Percentiles rank a stretch among this genome's conserved stretches.
Conservation (phyloP, 192 early-diverging fungal genomes). For the Jimgerdemannia lactiflua region DNA sequence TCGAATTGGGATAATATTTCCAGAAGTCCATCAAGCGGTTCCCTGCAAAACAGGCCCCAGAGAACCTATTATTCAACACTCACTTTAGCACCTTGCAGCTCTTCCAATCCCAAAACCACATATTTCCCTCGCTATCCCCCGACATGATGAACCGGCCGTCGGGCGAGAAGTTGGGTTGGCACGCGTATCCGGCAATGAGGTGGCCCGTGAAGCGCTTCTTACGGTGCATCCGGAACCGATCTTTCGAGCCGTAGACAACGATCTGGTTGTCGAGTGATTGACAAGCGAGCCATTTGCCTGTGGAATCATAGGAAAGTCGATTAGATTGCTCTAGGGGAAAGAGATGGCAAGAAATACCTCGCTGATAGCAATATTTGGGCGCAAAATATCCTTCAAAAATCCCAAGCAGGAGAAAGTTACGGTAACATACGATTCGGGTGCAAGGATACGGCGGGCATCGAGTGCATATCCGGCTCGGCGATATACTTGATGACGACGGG, state of each 20-base stretch:
- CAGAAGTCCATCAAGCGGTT: background rate
- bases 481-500: constrained; percentile 98
- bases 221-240: constrained; percentile 81
- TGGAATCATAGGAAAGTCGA: background rate
- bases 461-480: constrained; percentile 95
- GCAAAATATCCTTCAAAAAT: background rate
- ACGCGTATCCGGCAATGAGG: constrained; percentile 95
- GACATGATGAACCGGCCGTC: constrained; percentile 85
- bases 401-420: background rate
- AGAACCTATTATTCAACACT: constrained; percentile 8
- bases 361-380: background rate
- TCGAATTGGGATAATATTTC: background rate
- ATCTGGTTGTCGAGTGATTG: constrained; percentile 98
- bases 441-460: constrained; percentile 90
- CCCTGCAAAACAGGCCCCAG: background rate
- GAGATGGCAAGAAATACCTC: background rate
- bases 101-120: constrained; percentile 99
- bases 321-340: background rate
- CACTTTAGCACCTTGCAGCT: constrained; percentile 74
- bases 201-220: constrained; percentile 94
- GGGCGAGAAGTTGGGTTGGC: constrained; percentile 89
- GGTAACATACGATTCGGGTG: constrained; percentile 76
- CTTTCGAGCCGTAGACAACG: constrained; percentile 81
- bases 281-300: constrained; percentile 92
- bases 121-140: constrained; percentile 89